Conservation (phyloP, 225 moss, liverwort and hornwort genomes). For the Pseudoscleropodium purum region DNA sequence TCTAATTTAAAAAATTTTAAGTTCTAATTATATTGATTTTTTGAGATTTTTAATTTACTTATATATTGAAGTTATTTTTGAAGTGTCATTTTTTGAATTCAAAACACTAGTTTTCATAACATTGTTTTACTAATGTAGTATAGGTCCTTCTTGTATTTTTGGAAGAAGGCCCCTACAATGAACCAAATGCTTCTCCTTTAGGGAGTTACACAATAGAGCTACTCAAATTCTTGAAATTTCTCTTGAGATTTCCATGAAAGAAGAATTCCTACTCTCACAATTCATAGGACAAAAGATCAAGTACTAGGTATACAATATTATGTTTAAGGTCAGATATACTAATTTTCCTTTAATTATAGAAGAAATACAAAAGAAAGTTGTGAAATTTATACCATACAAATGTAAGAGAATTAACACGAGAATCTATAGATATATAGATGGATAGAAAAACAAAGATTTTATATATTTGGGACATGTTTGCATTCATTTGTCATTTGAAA, state of each 20-base stretch:
- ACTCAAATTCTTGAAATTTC: neutral
- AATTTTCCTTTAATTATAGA: accelerated
- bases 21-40: neutral
- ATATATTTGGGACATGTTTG: neutral
- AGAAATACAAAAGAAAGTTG: neutral
- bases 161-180: neutral
- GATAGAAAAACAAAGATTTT: neutral
- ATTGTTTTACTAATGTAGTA: neutral
- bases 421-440: neutral
- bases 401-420: neutral
- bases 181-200: neutral
- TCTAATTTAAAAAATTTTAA: no score
- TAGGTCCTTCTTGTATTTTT: neutral
- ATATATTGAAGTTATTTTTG: neutral
- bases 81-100: neutral
- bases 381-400: accelerated
- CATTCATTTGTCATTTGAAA: neutral
- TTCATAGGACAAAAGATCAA: accelerated
- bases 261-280: neutral
- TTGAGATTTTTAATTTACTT: neutral
- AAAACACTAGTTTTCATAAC: neutral
- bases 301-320: neutral
- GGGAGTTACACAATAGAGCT: neutral
- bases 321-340: accelerated
- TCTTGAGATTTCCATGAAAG: neutral